These are phyloP conservation scores for Albizia julibrissin DNA, from an alignment of 306 rosid species.

Conservation along the genomic window DNA sequence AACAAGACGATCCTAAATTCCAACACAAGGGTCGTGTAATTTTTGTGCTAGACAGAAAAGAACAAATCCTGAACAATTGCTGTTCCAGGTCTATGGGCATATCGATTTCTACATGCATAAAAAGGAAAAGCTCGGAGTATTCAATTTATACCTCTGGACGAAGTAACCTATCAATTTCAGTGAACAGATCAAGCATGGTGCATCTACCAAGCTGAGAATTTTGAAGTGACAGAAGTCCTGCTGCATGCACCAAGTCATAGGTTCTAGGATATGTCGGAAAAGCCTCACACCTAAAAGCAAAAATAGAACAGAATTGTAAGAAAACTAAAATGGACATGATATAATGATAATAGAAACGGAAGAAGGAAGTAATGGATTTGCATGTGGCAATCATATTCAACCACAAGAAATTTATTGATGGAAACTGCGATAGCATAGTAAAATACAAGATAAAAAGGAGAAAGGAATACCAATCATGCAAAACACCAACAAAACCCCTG, in stretches of 20 bases:
- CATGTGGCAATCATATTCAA: slow-evolving; percentile 15
- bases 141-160: slow-evolving; percentile 85
- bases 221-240: slow-evolving; percentile 86
- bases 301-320: slow-evolving; percentile 11
- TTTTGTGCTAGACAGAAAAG: neutral
- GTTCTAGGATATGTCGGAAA: slow-evolving; percentile 95
- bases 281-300: slow-evolving; percentile 81
- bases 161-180: slow-evolving; percentile 89
- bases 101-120: neutral
- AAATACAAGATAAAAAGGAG: slow-evolving; percentile 25
- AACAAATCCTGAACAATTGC: neutral
- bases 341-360: neutral
- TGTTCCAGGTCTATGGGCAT: neutral
- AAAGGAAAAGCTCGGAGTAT: neutral
- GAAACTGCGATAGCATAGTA: neutral
- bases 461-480: slow-evolving; percentile 85
- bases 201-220: slow-evolving; percentile 64
- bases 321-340: neutral
- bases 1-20: neutral
- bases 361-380: slow-evolving; percentile 12
- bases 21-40: neutral
- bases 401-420: slow-evolving; percentile 12
- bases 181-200: slow-evolving; percentile 73
- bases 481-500: slow-evolving; percentile 81
- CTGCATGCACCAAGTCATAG: slow-evolving; percentile 96